Evolutionary conservation across 2,329 filamentous ascomycete genomes (phyloP).

Genomic region (Xylaria multiplex): DNA sequence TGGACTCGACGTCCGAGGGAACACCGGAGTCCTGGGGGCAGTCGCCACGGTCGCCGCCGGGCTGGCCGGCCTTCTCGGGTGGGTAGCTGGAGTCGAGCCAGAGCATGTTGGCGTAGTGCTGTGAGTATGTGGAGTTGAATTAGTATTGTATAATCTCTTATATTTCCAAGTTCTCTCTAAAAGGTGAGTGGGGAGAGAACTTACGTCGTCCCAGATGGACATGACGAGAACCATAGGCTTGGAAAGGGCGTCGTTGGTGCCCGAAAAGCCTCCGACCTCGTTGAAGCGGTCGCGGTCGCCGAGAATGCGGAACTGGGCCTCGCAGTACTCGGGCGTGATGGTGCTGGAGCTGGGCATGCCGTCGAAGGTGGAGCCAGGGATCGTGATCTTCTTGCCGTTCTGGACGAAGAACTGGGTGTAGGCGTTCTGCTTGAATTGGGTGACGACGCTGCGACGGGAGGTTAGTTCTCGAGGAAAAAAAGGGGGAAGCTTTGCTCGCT

Average conservation of each 20-base stretch:
- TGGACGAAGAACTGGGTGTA: constrained; percentile 70
- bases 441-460: constrained; percentile 57
- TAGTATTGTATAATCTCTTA: no score
- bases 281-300: constrained; percentile 63
- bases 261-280: constrained; percentile 62
- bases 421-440: constrained; percentile 61
- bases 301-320: constrained; percentile 61
- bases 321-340: constrained; percentile 67
- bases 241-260: constrained; percentile 62
- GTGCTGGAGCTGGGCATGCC: constrained; percentile 43
- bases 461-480: constrained; percentile 10
- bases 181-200: constrained; percentile 17
- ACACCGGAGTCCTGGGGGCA: constrained; percentile 59
- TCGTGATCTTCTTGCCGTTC: constrained; percentile 60
- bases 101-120: constrained; percentile 66
- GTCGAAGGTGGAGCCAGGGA: constrained; percentile 50
- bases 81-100: constrained; percentile 68
- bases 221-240: constrained; percentile 71
- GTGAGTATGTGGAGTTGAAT: not conserved
- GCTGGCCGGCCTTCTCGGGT: constrained; percentile 49
- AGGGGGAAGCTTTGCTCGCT: constrained; percentile 18
- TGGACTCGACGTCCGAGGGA: constrained; percentile 57
- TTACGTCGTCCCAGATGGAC: constrained; percentile 67
- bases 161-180: no score
- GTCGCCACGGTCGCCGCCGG: constrained; percentile 60